Base-by-base conservation (phyloP, 176 grass and related monocot genomes). In the Triticum turgidum region DNA sequence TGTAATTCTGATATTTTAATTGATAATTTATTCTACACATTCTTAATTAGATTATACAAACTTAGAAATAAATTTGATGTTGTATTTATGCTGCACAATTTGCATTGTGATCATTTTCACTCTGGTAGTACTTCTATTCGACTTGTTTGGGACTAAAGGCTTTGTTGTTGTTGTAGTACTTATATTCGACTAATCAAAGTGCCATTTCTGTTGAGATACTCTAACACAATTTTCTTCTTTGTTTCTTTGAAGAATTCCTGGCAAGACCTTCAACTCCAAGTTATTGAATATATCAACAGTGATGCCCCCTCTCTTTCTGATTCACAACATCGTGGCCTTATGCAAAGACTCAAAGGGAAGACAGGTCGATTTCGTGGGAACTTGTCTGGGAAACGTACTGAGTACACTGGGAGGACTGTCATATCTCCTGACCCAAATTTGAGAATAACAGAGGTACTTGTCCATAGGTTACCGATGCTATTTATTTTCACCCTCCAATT, bases 371-470 rank as follows among this genome's bases (percentile, higher is more conserved):
- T 98, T 87, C 91, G 96, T 91, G 96, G 91, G 24, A 98, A 98
- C 76, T 92, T 98, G 69, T 98, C 96, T 30, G 93, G 96, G 84
- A 98, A 98, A 85, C 93, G 96, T 94, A 89, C 91, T 20, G 89
- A 98, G 65, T 98, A 94, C 90, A 98, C 96, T 70, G 96, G 96
- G 89, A 95, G 96, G 83, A 98, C 93, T 72, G 96, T 98, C 45
- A 98, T 98, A 86, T 95, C 96, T 82, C 96, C 96, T 66, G 96
- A 95, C 86, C 96, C 96, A 76, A 98, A 98, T 91, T 94, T 98
- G 87, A 94, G 87, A 94, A 95, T 98, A 73, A 95, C 91, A 27
- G 96, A 98, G 93, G 96, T 98, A 78, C 21, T 25, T 49, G 15
- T 78, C 52, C 65, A 64, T 85, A 15, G 66, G 74, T 42, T 49